phyloP scores from a whole-genome alignment of 768 basidiomycete species.

The Calocybe cyanea region DNA sequence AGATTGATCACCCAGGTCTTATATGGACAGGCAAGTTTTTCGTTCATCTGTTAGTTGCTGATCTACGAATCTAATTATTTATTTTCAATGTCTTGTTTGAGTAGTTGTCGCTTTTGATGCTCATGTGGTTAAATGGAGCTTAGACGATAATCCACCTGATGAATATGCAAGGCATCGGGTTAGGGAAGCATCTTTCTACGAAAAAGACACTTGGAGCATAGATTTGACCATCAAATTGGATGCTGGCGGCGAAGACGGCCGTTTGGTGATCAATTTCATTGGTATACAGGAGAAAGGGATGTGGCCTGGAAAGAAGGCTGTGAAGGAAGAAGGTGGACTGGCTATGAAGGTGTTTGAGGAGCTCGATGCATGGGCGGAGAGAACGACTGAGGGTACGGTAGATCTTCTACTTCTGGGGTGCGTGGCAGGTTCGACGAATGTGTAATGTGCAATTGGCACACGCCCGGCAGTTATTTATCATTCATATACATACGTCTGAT shows the following conservation, averaged over 20 bases:
- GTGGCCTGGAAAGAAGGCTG: constrained; percentile 70
- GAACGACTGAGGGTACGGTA: constrained; percentile 56
- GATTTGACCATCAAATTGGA: constrained; percentile 66
- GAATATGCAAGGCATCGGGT: constrained; percentile 81
- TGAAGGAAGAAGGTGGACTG: constrained; percentile 45
- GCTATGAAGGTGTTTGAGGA: constrained; percentile 73
- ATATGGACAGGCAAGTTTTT: constrained; percentile 71
- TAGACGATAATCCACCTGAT: constrained; percentile 74
- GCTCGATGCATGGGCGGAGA: constrained; percentile 73
- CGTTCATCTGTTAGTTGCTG: too few relatives aligned
- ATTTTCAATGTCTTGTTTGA: neutral
- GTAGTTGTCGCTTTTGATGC: constrained; percentile 88
- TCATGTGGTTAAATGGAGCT: constrained; percentile 80
- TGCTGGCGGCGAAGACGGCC: constrained; percentile 18
- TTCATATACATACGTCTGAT: too few relatives aligned
- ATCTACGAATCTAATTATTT: neutral
- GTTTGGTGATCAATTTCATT: constrained; percentile 66
- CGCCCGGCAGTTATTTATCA: too few relatives aligned
- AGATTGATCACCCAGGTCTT: constrained; percentile 71
- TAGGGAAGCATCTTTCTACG: constrained; percentile 89
- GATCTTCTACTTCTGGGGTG: constrained; percentile 70
- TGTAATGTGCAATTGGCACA: too few relatives aligned
- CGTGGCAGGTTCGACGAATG: constrained; percentile 57
- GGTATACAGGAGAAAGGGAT: constrained; percentile 81
- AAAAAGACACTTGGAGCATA: constrained; percentile 66